Percentiles rank a stretch among this genome's conserved stretches.
phyloP scores from a whole-genome alignment of 2,329 filamentous ascomycete genomes.

The Thielaviopsis populi region DNA sequence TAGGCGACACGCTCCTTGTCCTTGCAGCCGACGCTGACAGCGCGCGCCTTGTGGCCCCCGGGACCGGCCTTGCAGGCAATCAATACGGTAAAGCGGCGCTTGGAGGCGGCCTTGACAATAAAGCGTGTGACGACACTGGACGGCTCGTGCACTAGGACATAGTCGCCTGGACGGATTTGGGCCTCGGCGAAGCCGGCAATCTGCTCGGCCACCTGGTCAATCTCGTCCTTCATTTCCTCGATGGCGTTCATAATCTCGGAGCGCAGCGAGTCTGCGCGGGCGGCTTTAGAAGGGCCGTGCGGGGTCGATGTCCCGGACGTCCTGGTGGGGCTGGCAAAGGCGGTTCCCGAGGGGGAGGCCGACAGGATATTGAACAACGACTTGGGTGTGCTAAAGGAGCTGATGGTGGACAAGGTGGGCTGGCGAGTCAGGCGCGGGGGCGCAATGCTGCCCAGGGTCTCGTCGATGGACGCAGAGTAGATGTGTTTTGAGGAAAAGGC shows the following conservation, averaged over 20 bases:
- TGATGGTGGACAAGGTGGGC: conserved; percentile 41
- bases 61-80: conserved; percentile 51
- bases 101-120: conserved; percentile 69
- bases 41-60: conserved; percentile 22
- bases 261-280: conserved; percentile 51
- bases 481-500: conserved; percentile 20
- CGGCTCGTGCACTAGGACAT: conserved; percentile 77
- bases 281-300: conserved; percentile 24
- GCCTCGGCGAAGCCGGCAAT: conserved; percentile 79
- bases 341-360: conserved; percentile 40
- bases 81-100: conserved; percentile 83
- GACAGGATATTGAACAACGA: conserved; percentile 74
- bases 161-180: conserved; percentile 85
- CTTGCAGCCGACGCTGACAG: conserved; percentile 18
- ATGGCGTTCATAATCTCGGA: conserved; percentile 90
- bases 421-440: conserved; percentile 13
- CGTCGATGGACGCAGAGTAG: conserved; percentile 18
- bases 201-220: conserved; percentile 83
- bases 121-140: conserved; percentile 82
- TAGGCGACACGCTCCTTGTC: conserved; percentile 24
- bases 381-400: conserved; percentile 51
- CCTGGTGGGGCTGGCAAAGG: conserved; percentile 38
- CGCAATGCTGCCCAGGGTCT: conserved; percentile 17
- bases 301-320: conserved; percentile 38
- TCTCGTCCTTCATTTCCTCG: conserved; percentile 88